Evolutionary conservation across 2,329 filamentous ascomycete genomes (phyloP).

Genomic region (Alternaria gaisen): DNA sequence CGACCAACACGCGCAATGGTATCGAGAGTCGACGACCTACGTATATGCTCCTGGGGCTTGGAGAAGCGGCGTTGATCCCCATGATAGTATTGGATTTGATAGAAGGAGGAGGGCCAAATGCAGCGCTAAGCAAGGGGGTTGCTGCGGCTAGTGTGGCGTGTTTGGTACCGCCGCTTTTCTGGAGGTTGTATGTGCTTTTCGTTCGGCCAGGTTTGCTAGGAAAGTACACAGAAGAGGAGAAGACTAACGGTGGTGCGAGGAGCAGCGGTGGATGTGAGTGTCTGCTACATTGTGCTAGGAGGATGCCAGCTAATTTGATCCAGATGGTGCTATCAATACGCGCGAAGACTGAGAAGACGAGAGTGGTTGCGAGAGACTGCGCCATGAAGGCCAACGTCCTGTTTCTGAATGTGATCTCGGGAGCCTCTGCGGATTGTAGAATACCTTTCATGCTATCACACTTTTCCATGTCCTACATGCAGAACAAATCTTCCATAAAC

Average conservation of each 20-base stretch:
- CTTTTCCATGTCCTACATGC: slow-evolving; percentile 8
- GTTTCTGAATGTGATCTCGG: background rate
- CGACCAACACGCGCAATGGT: slow-evolving; percentile 35
- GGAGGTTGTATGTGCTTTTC: slow-evolving; percentile 36
- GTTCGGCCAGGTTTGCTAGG: slow-evolving; percentile 36
- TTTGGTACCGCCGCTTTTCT: slow-evolving; percentile 32
- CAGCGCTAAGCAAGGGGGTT: slow-evolving; percentile 31
- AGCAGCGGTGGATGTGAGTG: slow-evolving; percentile 14
- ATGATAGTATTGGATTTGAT: slow-evolving; percentile 30
- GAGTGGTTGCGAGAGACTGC: too few relatives aligned
- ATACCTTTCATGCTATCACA: background rate
- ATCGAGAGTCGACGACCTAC: slow-evolving; percentile 35
- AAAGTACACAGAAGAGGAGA: slow-evolving; percentile 25
- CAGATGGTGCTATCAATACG: slow-evolving; percentile 14
- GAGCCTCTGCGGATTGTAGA: background rate
- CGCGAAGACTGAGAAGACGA: slow-evolving; percentile 5
- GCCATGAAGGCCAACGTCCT: background rate
- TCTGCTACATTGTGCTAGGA: background rate
- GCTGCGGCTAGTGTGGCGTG: slow-evolving; percentile 26
- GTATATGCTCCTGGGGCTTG: slow-evolving; percentile 34
- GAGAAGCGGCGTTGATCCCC: slow-evolving; percentile 32
- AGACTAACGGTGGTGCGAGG: background rate
- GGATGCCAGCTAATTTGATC: background rate
- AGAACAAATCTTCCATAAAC: slow-evolving; percentile 14
- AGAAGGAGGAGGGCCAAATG: slow-evolving; percentile 24